These are phyloP conservation scores for Durusdinium trenchii DNA, from an alignment of 73 alveolate species.

Conservation along the genomic window DNA sequence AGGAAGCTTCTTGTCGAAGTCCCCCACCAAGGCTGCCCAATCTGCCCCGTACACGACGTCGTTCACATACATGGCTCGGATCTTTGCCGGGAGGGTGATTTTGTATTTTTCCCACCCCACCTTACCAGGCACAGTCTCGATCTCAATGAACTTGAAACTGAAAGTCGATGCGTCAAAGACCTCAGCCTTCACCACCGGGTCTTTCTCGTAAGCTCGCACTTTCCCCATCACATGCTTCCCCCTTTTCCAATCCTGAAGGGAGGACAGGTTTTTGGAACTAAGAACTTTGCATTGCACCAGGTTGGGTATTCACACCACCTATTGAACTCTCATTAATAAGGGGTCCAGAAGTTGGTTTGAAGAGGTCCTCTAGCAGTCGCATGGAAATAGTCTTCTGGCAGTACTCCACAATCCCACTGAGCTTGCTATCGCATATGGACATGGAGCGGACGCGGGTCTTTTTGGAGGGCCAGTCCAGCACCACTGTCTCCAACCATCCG, in stretches of 20 bases:
- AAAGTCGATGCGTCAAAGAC: neutral
- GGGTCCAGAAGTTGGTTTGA: too few relatives aligned
- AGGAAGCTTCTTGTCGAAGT: too few relatives aligned
- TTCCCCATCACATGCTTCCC: neutral
- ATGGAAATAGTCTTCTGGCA: neutral
- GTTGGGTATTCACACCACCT: too few relatives aligned
- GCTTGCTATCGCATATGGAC: neutral
- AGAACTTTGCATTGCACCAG: neutral
- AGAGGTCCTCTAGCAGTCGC: neutral
- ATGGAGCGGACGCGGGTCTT: neutral
- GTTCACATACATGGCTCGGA: too few relatives aligned
- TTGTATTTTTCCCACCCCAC: neutral
- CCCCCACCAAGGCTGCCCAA: too few relatives aligned
- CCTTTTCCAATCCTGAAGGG: constrained; percentile 5
- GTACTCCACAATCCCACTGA: neutral
- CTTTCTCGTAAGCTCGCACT: neutral
- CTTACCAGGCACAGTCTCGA: neutral
- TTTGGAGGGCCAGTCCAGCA: neutral
- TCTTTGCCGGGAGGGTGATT: neutral
- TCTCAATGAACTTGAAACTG: neutral
- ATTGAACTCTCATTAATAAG: too few relatives aligned
- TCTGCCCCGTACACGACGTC: too few relatives aligned
- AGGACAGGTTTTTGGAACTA: neutral
- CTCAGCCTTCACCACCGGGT: neutral
- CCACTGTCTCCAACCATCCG: neutral